phyloP scores from a whole-genome alignment of 495 filamentous ascomycete genomes.

The Daldinia decipiens region DNA sequence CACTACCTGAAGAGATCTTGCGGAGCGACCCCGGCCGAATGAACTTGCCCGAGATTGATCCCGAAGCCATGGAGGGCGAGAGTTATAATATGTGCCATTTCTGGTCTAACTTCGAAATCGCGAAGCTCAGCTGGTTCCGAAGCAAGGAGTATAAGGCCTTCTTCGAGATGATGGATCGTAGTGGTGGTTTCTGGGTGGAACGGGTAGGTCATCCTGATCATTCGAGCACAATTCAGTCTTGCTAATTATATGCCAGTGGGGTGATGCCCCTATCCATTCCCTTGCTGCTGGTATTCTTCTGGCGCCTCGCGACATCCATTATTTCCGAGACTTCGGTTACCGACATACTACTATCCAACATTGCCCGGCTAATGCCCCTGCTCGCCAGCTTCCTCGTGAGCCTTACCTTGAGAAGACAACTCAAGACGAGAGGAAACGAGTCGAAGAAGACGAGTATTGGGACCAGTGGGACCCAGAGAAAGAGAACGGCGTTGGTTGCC shows the following conservation, averaged over 20 bases:
- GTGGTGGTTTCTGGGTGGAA: conserved; percentile 99
- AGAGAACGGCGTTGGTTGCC: conserved; percentile 96
- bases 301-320: conserved; percentile 86
- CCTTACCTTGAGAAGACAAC: conserved; percentile 90
- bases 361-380: conserved; percentile 95
- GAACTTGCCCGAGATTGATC: conserved; percentile 81
- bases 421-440: conserved; percentile 82
- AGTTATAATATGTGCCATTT: conserved; percentile 99
- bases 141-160: conserved; percentile 98
- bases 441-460: conserved; percentile 98
- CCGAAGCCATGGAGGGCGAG: conserved; percentile 96
- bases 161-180: conserved; percentile 99
- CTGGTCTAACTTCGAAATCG: conserved; percentile 99
- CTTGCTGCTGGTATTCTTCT: conserved; percentile 92
- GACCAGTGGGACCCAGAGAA: conserved; percentile 83
- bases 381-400: conserved; percentile 82
- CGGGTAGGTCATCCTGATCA: conserved; percentile 68
- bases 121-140: conserved; percentile 91
- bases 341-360: conserved; percentile 99
- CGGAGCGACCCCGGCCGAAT: conserved; percentile 77
- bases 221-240: not conserved
- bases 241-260: conserved; percentile 73
- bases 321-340: conserved; percentile 99
- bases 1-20: conserved; percentile 85
- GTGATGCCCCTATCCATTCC: conserved; percentile 98